Evolutionary conservation across 2,329 filamentous ascomycete genomes (phyloP), one percentile per base, ranked within the genome.

Genomic region (Spiromastix sp.): DNA sequence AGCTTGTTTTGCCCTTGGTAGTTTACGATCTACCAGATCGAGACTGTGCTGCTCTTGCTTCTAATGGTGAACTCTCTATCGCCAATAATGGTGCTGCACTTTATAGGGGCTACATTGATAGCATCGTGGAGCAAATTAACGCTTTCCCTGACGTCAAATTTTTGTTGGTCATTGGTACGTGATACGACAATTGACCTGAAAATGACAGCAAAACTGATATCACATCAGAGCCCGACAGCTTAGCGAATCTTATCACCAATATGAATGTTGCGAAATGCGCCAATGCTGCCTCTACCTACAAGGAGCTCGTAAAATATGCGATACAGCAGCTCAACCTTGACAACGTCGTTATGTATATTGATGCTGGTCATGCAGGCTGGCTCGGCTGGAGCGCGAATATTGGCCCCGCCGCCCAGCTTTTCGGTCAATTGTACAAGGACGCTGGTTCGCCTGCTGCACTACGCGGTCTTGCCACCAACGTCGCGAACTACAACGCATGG

Each of bases 291-390:
- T 43, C 60, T 4, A 68, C 68, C 27, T 79, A 79, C 60, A 64
- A 67, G 44, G 66, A 70, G 18, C 63, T 55, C 32, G 46, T 46
- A 6, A 58, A 58, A 42, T 60, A 49, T 34, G 50, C 53, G 5
- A 48, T 54, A 34, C 48, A 57, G 34, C 49, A 58, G 39, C 52
- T 51, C 18, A 43, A 77, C 56, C 60, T 78, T 19, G 59, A 66
- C 40, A 78, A 79, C 49, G 74, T 79, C 18, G 60, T 71, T 43
- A 72, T 75, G 70, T 79, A 79, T 52, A 52, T 79, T 15, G 75
- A 79, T 45, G 74, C 72, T 6, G 74, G 72, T 39, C 74, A 79
- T 52, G 73, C 69, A 18, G 74, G 75, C 41, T 79, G 75, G 75
- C 64, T 79, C 27, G 74, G 74, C 48, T 79, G 74, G 74, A 53